These are phyloP conservation scores for Coleophoma eucalyptorum DNA, from an alignment of 2,329 filamentous ascomycete species.

Conservation along the genomic window DNA sequence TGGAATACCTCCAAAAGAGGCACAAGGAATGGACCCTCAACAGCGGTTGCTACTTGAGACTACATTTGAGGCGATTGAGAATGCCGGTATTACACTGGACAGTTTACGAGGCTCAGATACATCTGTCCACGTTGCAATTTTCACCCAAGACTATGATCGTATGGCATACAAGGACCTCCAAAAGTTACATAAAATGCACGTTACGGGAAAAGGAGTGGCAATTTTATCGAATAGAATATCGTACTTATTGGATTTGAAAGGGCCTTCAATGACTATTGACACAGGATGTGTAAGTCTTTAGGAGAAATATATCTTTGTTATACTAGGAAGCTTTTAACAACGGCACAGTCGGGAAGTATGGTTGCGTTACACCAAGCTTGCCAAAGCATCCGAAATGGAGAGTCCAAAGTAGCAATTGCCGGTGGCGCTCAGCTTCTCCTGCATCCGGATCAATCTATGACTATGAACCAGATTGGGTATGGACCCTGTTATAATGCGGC, in stretches of 20 bases:
- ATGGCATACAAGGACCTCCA: conserved; percentile 31
- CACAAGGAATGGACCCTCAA: conserved; percentile 18
- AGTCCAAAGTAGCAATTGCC: conserved; percentile 8
- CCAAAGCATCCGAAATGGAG: conserved; percentile 12
- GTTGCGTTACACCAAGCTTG: conserved; percentile 27
- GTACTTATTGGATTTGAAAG: conserved; percentile 33
- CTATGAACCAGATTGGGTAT: conserved; percentile 21
- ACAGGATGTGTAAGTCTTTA: no score
- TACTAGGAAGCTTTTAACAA: no score
- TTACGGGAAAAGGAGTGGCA: conserved; percentile 25
- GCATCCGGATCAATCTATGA: conserved; percentile 3
- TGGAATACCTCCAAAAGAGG: conserved; percentile 3
- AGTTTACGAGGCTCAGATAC: conserved; percentile 1
- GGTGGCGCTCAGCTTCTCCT: conserved; percentile 13
- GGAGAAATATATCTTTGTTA: no score
- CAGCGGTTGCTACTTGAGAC: conserved; percentile 2
- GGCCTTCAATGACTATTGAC: conserved; percentile 32
- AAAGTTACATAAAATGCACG: conserved; percentile 23
- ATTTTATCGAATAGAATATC: conserved; percentile 36
- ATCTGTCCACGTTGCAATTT: conserved; percentile 8
- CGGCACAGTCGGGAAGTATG: conserved; percentile 29
- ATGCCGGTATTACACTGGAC: conserved; percentile 1
- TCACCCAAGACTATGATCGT: conserved; percentile 7
- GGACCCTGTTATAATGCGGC: conserved; percentile 29
- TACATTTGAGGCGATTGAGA: conserved; percentile 4